Base-by-base conservation (phyloP, 2,329 filamentous ascomycete genomes). In the Monosporascus sp. region DNA sequence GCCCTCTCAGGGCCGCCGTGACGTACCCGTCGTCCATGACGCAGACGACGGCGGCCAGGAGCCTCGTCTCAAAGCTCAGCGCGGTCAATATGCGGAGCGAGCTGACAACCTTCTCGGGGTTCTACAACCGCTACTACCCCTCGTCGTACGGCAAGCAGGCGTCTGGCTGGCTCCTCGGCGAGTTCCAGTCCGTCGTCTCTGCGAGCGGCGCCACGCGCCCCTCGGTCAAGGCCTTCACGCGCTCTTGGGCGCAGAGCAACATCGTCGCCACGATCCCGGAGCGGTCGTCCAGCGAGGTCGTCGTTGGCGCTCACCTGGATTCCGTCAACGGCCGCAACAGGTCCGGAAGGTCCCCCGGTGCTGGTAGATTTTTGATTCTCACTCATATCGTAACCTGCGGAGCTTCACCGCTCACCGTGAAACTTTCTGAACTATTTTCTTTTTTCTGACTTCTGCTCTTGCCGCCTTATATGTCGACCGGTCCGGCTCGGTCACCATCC, bases 201-300 rank as follows among this genome's bases (percentile, higher is more conserved):
- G 76, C 80, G 6, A 81, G 86, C 5, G 84, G 85, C 24, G 85
- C 86, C 4, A 71, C 74, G 17, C 71, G 81, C 14, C 87, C 83
- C 16, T 79, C 77, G 9, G 86, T 86, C 3, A 76, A 81, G 60
- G 77, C 79, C 48, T 91, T 93, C 66, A 67, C 76, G 7, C 90
- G 91, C 66, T 71, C 82, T 0, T 94, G 88, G 87, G 81, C 82
- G 16, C 90, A 94, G 66, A 84, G 83, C 61, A 88, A 83, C 62
- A 84, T 94, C 63, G 90, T 94, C 62, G 89, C 88, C n/a, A 88
- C 86, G 1, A 85, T 94, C 31, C 88, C 88, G 0, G 90, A 89
- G 17, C 80, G 85, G 70, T 84, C 78, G 55, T 79, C 87, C 50
- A 84, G 87, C 66, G 92, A 88, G 0, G 79, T 93, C 27, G 84